A percentile compares a stretch with the other conserved stretches of the same genome.
These are phyloP conservation scores for Schizosaccharomyces lindneri DNA, from an alignment of 805 yeast genomes.

Conservation along the genomic window DNA sequence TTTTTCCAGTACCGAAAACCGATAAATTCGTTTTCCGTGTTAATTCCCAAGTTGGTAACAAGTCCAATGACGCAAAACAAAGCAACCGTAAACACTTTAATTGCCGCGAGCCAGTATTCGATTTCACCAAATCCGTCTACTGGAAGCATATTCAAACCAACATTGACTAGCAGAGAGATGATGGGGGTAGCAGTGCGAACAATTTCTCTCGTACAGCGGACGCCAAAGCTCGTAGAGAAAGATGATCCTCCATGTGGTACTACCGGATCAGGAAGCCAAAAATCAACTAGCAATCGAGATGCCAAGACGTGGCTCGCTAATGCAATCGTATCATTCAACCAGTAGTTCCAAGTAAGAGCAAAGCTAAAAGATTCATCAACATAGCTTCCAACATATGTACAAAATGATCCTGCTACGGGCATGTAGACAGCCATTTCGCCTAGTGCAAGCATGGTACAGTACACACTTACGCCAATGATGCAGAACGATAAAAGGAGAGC, in stretches of 20 bases:
- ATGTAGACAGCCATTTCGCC: conserved; percentile 43
- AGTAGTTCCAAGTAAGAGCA: conserved; percentile 50
- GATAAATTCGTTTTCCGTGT: conserved; percentile 30
- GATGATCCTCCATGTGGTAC: conserved; percentile 22
- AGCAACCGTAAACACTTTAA: conserved; percentile 41
- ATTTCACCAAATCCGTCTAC: conserved; percentile 57
- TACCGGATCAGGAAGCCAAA: conserved; percentile 19
- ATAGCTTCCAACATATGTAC: conserved; percentile 34
- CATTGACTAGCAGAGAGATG: conserved; percentile 26
- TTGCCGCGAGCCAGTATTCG: conserved; percentile 56
- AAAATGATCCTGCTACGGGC: conserved; percentile 38
- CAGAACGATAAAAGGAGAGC: conserved; percentile 26
- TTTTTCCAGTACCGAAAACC: conserved; percentile 35
- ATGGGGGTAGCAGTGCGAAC: conserved; percentile 33
- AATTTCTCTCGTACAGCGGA: conserved; percentile 43
- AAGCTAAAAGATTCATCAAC: conserved; percentile 47
- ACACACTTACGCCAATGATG: conserved; percentile 27
- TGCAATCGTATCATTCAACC: conserved; percentile 28
- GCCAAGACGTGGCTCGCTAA: neutral
- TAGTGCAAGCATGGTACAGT: conserved; percentile 26
- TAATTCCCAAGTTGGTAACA: conserved; percentile 29
- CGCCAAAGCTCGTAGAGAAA: conserved; percentile 32
- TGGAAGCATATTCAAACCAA: conserved; percentile 43
- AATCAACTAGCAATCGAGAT: neutral
- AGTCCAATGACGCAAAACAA: conserved; percentile 32